Base-by-base conservation (phyloP, 345 rosid genomes). In the Murraya paniculata region DNA sequence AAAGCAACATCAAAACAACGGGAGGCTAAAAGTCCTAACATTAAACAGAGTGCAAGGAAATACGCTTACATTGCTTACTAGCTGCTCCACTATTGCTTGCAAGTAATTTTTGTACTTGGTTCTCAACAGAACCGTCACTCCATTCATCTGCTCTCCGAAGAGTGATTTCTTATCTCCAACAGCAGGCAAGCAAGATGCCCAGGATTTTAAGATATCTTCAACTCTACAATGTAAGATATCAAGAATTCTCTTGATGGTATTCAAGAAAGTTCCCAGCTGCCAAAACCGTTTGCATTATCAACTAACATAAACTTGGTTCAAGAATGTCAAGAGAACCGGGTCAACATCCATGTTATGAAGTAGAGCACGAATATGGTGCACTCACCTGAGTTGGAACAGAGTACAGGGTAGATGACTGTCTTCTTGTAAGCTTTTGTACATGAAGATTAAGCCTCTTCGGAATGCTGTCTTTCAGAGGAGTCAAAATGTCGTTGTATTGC, bases 81-180 rank as follows among this genome's bases (percentile, higher is more conserved):
- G 95, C 85, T 96, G 89, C 86, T 92, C 95, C 72, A 96, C 97
- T 4, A 84, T 88, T n/a, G 98, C 99, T 74, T 92, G 98, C 93
- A 90, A 82, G 85, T 92, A 93, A 80, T 88, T 96, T 84, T 94
- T 96, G 87, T 93, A 93, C 85, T 93, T 93, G 67, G 99, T 96
- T 81, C 96, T 92, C 79, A 93, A 84, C 76, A 93, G 82, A 73
- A 96, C 99, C 0, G 95, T 91, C 78, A 91, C 87, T 78, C 88
- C 97, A 84, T 91, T 96, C 97, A 92, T 93, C 85, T 93, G 97
- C 76, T 96, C 99, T 30, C 98, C 99, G 30, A 89, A 90, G 33
- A 81, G 83, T 14, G 87, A 87, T 83, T 89, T 93, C 79, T 89
- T 96, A 57, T 96, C 97, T 83, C 95, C 95, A 31, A 80, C 56